phyloP scores from a whole-genome alignment of 805 yeast genomes.

The Saccharomycopsis microspora region DNA sequence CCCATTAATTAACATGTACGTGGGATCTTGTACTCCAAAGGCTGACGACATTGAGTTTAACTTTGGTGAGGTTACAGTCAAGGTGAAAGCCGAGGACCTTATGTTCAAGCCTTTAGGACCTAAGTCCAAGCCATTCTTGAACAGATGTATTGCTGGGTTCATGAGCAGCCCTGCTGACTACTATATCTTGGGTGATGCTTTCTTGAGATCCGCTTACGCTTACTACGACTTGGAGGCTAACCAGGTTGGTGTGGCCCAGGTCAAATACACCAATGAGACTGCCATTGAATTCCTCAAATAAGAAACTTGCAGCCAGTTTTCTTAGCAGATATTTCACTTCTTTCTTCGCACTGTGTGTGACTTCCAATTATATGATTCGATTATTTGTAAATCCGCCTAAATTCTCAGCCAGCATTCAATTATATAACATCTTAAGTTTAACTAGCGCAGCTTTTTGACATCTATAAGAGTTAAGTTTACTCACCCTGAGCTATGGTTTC shows the following conservation, averaged over 20 bases:
- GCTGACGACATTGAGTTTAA: slow-evolving; percentile 31
- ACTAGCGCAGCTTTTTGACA: too few relatives aligned
- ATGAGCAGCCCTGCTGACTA: slow-evolving; percentile 24
- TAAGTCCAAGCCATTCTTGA: background rate
- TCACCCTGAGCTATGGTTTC: too few relatives aligned
- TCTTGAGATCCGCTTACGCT: slow-evolving; percentile 40
- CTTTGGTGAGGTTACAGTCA: slow-evolving; percentile 47
- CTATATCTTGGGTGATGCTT: slow-evolving; percentile 41
- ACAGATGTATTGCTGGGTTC: slow-evolving; percentile 35
- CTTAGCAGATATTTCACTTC: too few relatives aligned
- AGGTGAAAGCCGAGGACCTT: slow-evolving; percentile 34
- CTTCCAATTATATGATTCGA: too few relatives aligned
- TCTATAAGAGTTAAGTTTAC: too few relatives aligned
- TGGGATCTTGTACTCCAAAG: slow-evolving; percentile 31
- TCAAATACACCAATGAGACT: slow-evolving; percentile 21
- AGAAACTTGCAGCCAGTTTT: too few relatives aligned
- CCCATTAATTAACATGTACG: slow-evolving; percentile 31
- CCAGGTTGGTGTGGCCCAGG: slow-evolving; percentile 37
- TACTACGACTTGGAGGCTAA: slow-evolving; percentile 41
- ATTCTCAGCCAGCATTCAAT: too few relatives aligned
- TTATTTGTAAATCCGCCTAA: too few relatives aligned
- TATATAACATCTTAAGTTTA: too few relatives aligned
- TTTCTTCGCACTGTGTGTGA: too few relatives aligned
- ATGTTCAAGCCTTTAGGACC: slow-evolving; percentile 13
- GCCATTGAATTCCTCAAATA: slow-evolving; percentile 13